Percentiles rank a stretch among this genome's conserved stretches.
Evolutionary conservation across 1,139 yeast species (phyloP).

Genomic region (Hyphopichia buzzinii): DNA sequence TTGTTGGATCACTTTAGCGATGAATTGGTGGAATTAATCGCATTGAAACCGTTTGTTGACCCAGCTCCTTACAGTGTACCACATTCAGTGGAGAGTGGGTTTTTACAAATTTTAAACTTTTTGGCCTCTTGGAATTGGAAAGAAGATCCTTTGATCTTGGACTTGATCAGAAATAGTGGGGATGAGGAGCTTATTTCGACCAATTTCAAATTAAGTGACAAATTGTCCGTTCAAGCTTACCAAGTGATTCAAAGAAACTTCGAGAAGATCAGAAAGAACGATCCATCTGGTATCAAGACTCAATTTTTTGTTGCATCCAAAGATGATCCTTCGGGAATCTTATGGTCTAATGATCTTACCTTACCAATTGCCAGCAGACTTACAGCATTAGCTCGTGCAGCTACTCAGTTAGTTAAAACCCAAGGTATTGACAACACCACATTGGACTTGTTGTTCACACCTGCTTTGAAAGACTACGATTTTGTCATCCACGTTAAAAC

Average conservation of each 20-base stretch:
- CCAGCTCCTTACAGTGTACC: constrained; percentile 82
- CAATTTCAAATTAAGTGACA: constrained; percentile 50
- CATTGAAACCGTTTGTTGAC: constrained; percentile 81
- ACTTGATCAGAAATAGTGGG: constrained; percentile 54
- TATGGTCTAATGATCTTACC: constrained; percentile 73
- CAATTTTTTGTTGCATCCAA: constrained; percentile 82
- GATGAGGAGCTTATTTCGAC: constrained; percentile 15
- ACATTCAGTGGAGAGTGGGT: constrained; percentile 75
- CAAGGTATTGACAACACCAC: constrained; percentile 45
- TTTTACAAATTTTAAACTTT: constrained; percentile 68
- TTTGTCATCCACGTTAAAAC: constrained; percentile 63
- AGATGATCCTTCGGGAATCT: constrained; percentile 77
- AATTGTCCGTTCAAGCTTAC: constrained; percentile 58
- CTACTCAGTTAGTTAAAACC: constrained; percentile 50
- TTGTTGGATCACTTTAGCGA: constrained; percentile 69
- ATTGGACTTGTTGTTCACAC: constrained; percentile 63
- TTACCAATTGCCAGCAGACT: constrained; percentile 83
- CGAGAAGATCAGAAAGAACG: constrained; percentile 62
- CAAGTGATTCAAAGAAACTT: constrained; percentile 66
- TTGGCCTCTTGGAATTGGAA: constrained; percentile 92
- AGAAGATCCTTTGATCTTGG: constrained; percentile 78
- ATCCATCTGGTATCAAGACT: constrained; percentile 76
- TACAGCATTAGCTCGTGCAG: constrained; percentile 83
- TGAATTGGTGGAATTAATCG: constrained; percentile 78
- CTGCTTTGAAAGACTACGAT: constrained; percentile 83